Conservation (phyloP, 495 filamentous ascomycete species). For the Penicillium robsamsonii region DNA sequence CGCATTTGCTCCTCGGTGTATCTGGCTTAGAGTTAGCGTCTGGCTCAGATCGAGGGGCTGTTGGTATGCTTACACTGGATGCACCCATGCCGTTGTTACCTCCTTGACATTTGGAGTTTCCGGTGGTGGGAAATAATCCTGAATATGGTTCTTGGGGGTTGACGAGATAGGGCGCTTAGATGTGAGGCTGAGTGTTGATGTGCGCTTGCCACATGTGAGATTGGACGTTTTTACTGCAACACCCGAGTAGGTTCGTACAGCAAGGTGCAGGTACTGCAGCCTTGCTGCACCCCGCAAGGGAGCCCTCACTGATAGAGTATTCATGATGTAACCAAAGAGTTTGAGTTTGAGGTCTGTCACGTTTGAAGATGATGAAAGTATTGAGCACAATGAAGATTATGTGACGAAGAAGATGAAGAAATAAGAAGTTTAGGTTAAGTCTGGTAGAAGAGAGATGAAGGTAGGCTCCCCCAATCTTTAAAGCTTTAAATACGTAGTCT, state of each 20-base stretch:
- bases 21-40: slow-evolving; percentile 30
- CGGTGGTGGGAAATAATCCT: slow-evolving; percentile 42
- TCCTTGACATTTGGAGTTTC: slow-evolving; percentile 36
- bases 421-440: neutral
- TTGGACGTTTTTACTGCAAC: slow-evolving; percentile 19
- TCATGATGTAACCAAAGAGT: slow-evolving; percentile 24
- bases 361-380: neutral
- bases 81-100: slow-evolving; percentile 38
- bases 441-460: neutral
- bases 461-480: neutral
- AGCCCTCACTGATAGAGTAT: slow-evolving; percentile 28
- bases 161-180: slow-evolving; percentile 40
- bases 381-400: neutral
- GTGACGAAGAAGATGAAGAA: neutral
- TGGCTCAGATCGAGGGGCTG: neutral
- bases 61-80: slow-evolving; percentile 40
- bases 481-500: neutral
- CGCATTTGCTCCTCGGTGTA: slow-evolving; percentile 65
- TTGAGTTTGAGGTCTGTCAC: neutral
- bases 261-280: slow-evolving; percentile 30
- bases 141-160: slow-evolving; percentile 33
- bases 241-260: slow-evolving; percentile 27
- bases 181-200: slow-evolving; percentile 14
- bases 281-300: slow-evolving; percentile 35
- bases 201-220: slow-evolving; percentile 17